These are phyloP conservation scores for Decorospora gaudefroyi DNA, from an alignment of 2,329 filamentous ascomycete genomes.

Conservation along the genomic window DNA sequence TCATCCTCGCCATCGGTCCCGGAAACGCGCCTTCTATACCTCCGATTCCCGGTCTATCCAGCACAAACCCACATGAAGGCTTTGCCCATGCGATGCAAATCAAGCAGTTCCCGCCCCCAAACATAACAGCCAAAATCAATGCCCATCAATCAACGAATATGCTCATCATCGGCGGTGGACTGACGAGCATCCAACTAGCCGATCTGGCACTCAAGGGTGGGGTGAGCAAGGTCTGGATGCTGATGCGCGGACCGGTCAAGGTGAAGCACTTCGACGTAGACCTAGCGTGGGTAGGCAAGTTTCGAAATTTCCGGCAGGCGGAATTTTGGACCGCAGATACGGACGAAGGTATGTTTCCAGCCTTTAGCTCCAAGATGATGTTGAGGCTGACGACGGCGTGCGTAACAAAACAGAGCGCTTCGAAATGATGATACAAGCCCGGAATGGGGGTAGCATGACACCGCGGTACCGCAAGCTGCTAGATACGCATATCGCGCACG, in stretches of 20 bases:
- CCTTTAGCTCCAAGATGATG: too few species aligned
- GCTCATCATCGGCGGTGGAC: constrained; percentile 73
- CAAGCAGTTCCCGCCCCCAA: constrained; percentile 59
- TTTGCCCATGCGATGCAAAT: constrained; percentile 69
- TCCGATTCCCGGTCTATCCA: constrained; percentile 49
- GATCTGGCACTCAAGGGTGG: constrained; percentile 68
- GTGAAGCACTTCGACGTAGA: constrained; percentile 80
- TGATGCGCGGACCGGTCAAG: constrained; percentile 65
- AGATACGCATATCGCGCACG: constrained; percentile 60
- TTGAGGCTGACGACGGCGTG: too few species aligned
- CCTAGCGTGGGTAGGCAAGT: constrained; percentile 80
- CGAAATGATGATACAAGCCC: constrained; percentile 66
- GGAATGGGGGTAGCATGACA: constrained; percentile 77
- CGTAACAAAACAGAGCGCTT: constrained; percentile 65
- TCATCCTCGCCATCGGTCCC: constrained; percentile 72
- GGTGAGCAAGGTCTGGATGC: constrained; percentile 68
- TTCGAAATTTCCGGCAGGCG: constrained; percentile 75
- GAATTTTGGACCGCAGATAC: constrained; percentile 76
- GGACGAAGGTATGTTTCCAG: constrained; percentile 58
- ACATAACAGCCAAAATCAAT: constrained; percentile 60
- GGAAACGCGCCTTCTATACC: constrained; percentile 60
- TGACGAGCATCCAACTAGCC: constrained; percentile 75
- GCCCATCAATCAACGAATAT: constrained; percentile 58
- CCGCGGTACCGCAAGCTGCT: constrained; percentile 69
- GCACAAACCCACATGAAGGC: constrained; percentile 50